Conservation (phyloP, 352 stramenopile species). For the Globisporangium spiculum region DNA sequence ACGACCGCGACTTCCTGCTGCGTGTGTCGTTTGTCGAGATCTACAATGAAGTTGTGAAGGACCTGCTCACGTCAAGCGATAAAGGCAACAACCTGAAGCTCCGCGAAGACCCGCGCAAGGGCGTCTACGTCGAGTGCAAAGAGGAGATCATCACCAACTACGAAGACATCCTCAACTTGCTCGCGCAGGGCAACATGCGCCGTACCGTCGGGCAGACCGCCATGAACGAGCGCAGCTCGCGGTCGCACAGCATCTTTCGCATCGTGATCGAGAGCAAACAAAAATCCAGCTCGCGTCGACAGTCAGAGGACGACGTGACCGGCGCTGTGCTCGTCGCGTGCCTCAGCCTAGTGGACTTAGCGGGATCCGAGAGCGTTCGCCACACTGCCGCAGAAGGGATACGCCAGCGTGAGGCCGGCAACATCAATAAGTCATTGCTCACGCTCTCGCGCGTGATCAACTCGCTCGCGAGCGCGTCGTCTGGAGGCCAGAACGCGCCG, state of each 20-base stretch:
- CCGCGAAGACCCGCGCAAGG: conserved; percentile 92
- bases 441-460: conserved; percentile 95
- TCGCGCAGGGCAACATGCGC: conserved; percentile 65
- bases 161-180: conserved; percentile 54
- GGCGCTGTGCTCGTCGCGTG: conserved; percentile 91
- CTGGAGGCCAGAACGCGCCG: conserved; percentile 46
- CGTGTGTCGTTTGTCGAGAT: conserved; percentile 99
- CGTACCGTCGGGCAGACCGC: conserved; percentile 62
- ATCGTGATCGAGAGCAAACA: conserved; percentile 85
- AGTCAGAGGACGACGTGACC: conserved; percentile 68
- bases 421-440: conserved; percentile 97
- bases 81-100: conserved; percentile 71
- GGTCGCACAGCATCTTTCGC: conserved; percentile 82
- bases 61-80: conserved; percentile 87
- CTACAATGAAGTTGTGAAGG: conserved; percentile 98
- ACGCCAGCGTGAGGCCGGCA: conserved; percentile 94
- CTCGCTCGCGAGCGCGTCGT: conserved; percentile 41
- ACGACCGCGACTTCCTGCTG: conserved; percentile 93
- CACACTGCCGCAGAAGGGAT: conserved; percentile 94
- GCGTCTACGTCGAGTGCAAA: conserved; percentile 96
- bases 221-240: conserved; percentile 82
- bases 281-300: conserved; percentile 38
- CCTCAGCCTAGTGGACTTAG: conserved; percentile 97
- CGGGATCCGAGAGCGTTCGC: conserved; percentile 95
- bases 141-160: conserved; percentile 92